A percentile compares a stretch with the other conserved stretches of the same genome.
Conservation (phyloP, 768 basidiomycete genomes). For the Amanita inopinata region DNA sequence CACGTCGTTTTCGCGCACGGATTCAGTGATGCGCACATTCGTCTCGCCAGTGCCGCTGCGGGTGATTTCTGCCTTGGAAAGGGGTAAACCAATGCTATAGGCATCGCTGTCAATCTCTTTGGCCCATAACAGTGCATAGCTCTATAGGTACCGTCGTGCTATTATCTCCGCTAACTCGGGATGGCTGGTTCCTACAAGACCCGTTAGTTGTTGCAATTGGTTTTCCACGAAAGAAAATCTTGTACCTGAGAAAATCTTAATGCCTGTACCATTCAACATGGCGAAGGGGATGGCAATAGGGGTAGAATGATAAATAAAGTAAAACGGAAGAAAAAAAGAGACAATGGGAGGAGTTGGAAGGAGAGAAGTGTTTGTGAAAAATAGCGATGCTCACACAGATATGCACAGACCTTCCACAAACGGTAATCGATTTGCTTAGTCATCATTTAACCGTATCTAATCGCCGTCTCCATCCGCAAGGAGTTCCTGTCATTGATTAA, state of each 20-base stretch:
- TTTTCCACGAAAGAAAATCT: too few species aligned
- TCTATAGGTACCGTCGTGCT: slow-evolving; percentile 64
- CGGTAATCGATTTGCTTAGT: too few species aligned
- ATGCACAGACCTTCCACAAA: too few species aligned
- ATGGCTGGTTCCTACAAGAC: slow-evolving; percentile 74
- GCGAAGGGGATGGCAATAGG: slow-evolving; percentile 6
- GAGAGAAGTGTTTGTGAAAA: neutral
- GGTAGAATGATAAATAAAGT: slow-evolving; percentile 7
- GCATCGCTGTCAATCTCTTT: slow-evolving; percentile 15
- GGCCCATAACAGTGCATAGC: slow-evolving; percentile 9
- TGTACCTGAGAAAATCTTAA: slow-evolving; percentile 46
- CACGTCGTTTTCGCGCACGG: slow-evolving; percentile 96
- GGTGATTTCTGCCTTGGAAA: slow-evolving; percentile 82
- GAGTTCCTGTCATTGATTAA: too few species aligned
- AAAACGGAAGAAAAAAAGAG: slow-evolving; percentile 5
- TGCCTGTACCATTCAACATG: slow-evolving; percentile 48
- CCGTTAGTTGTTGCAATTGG: neutral
- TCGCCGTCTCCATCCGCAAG: slow-evolving; percentile 3
- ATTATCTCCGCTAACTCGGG: slow-evolving; percentile 92
- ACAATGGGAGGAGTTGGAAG: slow-evolving; percentile 1
- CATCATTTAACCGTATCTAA: slow-evolving; percentile 11
- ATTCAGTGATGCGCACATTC: slow-evolving; percentile 84
- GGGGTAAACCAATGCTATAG: slow-evolving; percentile 75
- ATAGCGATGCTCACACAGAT: neutral
- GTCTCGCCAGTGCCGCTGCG: slow-evolving; percentile 90